phyloP scores from a whole-genome alignment of 352 stramenopile genomes.

The Proteromonas lacertae region DNA sequence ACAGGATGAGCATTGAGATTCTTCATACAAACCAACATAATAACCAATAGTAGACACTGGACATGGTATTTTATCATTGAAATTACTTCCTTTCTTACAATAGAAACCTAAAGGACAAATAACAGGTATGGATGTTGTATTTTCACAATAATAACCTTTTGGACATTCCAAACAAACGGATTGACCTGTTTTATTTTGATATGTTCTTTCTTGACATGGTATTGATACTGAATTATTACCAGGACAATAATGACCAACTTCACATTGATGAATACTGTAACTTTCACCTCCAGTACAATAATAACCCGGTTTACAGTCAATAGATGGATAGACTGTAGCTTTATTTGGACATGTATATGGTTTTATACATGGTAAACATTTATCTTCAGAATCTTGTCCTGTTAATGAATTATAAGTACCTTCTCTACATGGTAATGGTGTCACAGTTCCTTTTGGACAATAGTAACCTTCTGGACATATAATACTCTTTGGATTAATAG shows the following conservation, averaged over 20 bases:
- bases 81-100: slow-evolving; percentile 23
- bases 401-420: slow-evolving; percentile 27
- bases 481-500: slow-evolving; percentile 2
- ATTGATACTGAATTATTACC: slow-evolving; percentile 16
- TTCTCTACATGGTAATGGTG: slow-evolving; percentile 22
- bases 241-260: slow-evolving; percentile 30
- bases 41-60: slow-evolving; percentile 29
- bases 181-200: slow-evolving; percentile 5
- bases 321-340: not conserved
- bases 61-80: slow-evolving; percentile 20
- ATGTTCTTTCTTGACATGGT: slow-evolving; percentile 17
- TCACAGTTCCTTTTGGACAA: slow-evolving; percentile 23
- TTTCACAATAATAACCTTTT: slow-evolving; percentile 26
- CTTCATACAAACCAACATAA: slow-evolving; percentile 15
- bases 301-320: slow-evolving; percentile 10
- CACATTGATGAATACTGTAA: slow-evolving; percentile 15
- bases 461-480: slow-evolving; percentile 41
- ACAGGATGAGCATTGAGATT: slow-evolving; percentile 28
- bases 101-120: slow-evolving; percentile 23
- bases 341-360: slow-evolving; percentile 22
- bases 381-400: slow-evolving; percentile 11
- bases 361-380: slow-evolving; percentile 9
- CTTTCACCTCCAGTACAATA: slow-evolving; percentile 14
- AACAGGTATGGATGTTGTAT: slow-evolving; percentile 8
- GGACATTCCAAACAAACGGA: slow-evolving; percentile 7